These are phyloP conservation scores for Artemisia annua DNA, from an alignment of 129 eudicot species.

Conservation along the genomic window DNA sequence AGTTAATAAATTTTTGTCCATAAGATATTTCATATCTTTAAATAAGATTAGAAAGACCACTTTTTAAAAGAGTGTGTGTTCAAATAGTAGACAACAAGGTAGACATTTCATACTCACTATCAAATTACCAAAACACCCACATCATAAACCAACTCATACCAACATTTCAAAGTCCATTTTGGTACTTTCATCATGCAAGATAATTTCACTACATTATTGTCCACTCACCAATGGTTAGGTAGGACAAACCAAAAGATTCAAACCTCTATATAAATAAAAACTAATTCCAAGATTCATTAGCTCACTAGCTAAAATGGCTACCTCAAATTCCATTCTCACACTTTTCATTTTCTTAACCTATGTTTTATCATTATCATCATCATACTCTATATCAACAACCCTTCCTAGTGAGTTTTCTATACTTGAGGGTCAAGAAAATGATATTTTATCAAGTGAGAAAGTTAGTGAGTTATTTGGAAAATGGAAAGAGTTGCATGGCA, in stretches of 20 bases:
- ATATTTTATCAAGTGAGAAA: slow-evolving; percentile 34
- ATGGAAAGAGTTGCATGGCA: slow-evolving; percentile 61
- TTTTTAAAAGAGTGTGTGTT: slow-evolving; percentile 17
- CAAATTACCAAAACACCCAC: slow-evolving; percentile 26
- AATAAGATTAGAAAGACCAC: too few relatives aligned
- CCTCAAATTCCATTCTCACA: slow-evolving; percentile 25
- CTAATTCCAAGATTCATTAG: slow-evolving; percentile 31
- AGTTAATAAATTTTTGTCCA: too few relatives aligned
- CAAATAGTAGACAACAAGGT: slow-evolving; percentile 31
- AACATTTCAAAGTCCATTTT: slow-evolving; percentile 22
- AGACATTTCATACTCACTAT: not conserved
- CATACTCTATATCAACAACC: slow-evolving; percentile 17
- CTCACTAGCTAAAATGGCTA: slow-evolving; percentile 36
- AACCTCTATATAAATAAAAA: slow-evolving; percentile 16
- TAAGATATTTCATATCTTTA: not conserved
- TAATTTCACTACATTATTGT: slow-evolving; percentile 10
- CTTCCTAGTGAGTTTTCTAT: slow-evolving; percentile 43
- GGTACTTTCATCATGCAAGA: slow-evolving; percentile 21
- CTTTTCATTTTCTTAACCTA: slow-evolving; percentile 31
- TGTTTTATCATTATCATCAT: slow-evolving; percentile 6
- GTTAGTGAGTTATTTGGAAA: slow-evolving; percentile 40
- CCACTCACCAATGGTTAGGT: slow-evolving; percentile 35
- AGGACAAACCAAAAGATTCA: slow-evolving; percentile 31
- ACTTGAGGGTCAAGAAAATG: slow-evolving; percentile 24
- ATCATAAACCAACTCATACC: not conserved